These are phyloP conservation scores for Narthecium ossifragum DNA, from an alignment of 106 monocot genomes.

Conservation along the genomic window DNA sequence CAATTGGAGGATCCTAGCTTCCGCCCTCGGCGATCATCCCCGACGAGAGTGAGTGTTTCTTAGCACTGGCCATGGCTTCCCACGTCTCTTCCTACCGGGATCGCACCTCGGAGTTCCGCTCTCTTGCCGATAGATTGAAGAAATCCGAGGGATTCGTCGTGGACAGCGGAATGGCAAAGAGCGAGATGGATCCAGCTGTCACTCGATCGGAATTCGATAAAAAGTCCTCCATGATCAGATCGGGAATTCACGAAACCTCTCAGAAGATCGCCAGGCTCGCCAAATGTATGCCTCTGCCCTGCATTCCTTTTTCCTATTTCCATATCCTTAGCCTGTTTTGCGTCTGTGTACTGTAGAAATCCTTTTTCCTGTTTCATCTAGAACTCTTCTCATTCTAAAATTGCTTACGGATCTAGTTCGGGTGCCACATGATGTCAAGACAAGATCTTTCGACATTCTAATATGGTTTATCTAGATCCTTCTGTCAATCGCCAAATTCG, in stretches of 20 bases:
- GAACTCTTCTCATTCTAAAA: too few relatives aligned
- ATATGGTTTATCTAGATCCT: too few relatives aligned
- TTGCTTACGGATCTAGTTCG: too few relatives aligned
- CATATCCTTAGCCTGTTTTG: too few relatives aligned
- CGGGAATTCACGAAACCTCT: conserved; percentile 9
- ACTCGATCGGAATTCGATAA: conserved; percentile 8
- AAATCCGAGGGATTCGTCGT: neutral
- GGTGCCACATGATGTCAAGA: too few relatives aligned
- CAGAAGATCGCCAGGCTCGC: conserved; percentile 11
- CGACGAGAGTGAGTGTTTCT: too few relatives aligned
- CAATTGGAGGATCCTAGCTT: too few relatives aligned
- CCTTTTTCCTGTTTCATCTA: too few relatives aligned
- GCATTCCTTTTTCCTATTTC: neutral
- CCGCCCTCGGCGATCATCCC: too few relatives aligned
- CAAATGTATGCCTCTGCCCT: conserved; percentile 3
- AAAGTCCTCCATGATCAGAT: conserved; percentile 1
- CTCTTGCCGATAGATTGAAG: conserved; percentile 7
- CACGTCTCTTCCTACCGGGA: conserved; percentile 5
- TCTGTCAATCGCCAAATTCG: too few relatives aligned
- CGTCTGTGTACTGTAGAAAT: too few relatives aligned
- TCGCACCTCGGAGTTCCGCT: conserved; percentile 12
- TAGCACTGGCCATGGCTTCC: conserved; percentile 1
- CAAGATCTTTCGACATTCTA: too few relatives aligned
- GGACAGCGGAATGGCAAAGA: neutral
- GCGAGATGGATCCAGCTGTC: neutral